Evolutionary conservation across 2,329 filamentous ascomycete species (phyloP).

Genomic region (Paecilomyces sp.): DNA sequence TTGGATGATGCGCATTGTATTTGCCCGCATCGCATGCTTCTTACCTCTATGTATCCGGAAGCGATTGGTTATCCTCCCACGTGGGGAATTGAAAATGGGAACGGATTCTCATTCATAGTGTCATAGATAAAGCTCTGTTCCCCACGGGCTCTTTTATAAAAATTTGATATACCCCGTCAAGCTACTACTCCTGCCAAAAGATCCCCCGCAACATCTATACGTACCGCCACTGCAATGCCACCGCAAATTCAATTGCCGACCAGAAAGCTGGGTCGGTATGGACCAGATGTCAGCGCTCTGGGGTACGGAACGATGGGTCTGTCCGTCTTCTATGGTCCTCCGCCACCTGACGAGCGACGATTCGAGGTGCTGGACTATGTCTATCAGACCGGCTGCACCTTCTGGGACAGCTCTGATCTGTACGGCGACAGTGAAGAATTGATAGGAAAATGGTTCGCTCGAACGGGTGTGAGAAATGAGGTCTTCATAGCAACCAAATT

Average conservation of each 20-base stretch:
- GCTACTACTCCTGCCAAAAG: background rate
- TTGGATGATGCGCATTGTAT: background rate
- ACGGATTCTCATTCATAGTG: background rate
- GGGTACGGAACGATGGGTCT: background rate
- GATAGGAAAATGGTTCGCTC: slow-evolving; percentile 36
- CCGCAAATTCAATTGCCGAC: background rate
- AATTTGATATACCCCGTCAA: background rate
- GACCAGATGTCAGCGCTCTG: background rate
- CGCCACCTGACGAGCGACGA: slow-evolving; percentile 43
- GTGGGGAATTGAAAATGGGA: background rate
- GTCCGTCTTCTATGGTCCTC: background rate
- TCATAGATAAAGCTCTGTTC: background rate
- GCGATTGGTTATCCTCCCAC: background rate
- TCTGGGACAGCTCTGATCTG: slow-evolving; percentile 26
- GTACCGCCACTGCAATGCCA: background rate
- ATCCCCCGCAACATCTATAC: background rate
- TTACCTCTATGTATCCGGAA: background rate
- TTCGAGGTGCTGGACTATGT: slow-evolving; percentile 41
- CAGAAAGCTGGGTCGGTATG: background rate
- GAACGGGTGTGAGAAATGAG: slow-evolving; percentile 30
- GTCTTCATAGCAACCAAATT: background rate
- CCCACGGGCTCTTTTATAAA: background rate
- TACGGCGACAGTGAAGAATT: slow-evolving; percentile 40
- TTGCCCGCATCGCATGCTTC: background rate
- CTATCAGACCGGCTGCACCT: slow-evolving; percentile 42